Base-by-base conservation (phyloP, 257 asterid species). In the Agastache rugosa region DNA sequence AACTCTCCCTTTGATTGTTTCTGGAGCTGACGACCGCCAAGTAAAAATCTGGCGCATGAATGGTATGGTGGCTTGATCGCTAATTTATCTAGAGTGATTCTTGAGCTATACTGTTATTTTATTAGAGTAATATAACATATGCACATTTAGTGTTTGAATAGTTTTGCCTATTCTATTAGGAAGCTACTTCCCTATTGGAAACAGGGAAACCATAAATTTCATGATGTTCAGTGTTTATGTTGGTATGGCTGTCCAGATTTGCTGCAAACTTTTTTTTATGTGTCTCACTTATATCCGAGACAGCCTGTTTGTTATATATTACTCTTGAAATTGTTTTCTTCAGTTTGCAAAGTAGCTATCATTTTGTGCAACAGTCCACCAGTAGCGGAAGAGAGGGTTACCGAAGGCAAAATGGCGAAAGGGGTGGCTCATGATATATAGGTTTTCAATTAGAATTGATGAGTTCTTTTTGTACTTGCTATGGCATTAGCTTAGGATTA, bases 21-120 rank as follows among this genome's bases (percentile, higher is more conserved):
- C 99, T 80, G 99, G 98, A 29, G 99, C 99, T 1, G 99, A 95
- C 79, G 99, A 95, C 78, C 99, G 99, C 68, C 98, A 92, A 84
- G 97, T 95, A 31, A 95, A 95, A 76, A 90, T 92, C 77, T 95
- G 99, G 99, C 89, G 98, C 76, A 95, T 95, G 99, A 95, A 95
- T 82, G 98, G 98, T 92, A 92, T 62, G 82, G n/a, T 31, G 16
- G 66, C 72, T 75, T 37, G 66, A 67, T 44, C 63, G 22, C 53
- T 42, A 11, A 39, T 73, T 25, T 37, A 4, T 71, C 29, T 41
- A 10, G 35, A 15, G 0, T 27, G 25, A 55, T 72, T 44, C 56
- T 42, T 58, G 58, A 53, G 27, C 51, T 48, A 61, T 66, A 20
- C 39, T 69, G 15, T 64, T 70, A 20, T 44, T 37, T 63, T 27